These are phyloP conservation scores for Daldinia grandis DNA, from an alignment of 495 filamentous ascomycete species.

Conservation along the genomic window DNA sequence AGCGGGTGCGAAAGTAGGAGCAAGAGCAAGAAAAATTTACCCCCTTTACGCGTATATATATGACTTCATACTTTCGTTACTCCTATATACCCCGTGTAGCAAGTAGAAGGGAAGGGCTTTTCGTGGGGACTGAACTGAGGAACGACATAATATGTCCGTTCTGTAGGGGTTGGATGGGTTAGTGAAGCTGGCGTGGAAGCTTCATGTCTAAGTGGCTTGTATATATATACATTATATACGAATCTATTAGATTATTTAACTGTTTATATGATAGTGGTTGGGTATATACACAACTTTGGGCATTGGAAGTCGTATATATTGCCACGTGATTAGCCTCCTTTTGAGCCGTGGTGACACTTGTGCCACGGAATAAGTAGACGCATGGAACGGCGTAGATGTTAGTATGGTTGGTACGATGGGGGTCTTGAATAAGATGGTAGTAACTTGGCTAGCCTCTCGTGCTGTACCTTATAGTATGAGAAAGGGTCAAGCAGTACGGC, in stretches of 20 bases:
- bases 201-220: neutral
- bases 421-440: neutral
- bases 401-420: neutral
- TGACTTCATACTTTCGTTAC: slow-evolving; percentile 25
- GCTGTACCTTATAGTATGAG: neutral
- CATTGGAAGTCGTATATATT: neutral
- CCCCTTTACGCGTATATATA: slow-evolving; percentile 32
- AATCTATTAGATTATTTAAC: slow-evolving; percentile 3
- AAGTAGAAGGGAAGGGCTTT: neutral
- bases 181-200: neutral
- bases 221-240: slow-evolving; percentile 2
- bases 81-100: slow-evolving; percentile 1
- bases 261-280: neutral
- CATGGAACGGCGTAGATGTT: neutral
- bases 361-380: neutral
- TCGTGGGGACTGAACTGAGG: neutral
- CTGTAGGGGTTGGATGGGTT: neutral
- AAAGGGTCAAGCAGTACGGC: neutral
- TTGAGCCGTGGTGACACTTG: neutral
- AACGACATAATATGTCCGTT: neutral
- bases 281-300: neutral
- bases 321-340: neutral
- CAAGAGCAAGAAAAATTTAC: slow-evolving; percentile 1
- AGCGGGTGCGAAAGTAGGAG: neutral
- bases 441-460: neutral